These are phyloP conservation scores for Nitzschia sp. DNA, from an alignment of 108 stramenopile genomes.

Conservation along the genomic window DNA sequence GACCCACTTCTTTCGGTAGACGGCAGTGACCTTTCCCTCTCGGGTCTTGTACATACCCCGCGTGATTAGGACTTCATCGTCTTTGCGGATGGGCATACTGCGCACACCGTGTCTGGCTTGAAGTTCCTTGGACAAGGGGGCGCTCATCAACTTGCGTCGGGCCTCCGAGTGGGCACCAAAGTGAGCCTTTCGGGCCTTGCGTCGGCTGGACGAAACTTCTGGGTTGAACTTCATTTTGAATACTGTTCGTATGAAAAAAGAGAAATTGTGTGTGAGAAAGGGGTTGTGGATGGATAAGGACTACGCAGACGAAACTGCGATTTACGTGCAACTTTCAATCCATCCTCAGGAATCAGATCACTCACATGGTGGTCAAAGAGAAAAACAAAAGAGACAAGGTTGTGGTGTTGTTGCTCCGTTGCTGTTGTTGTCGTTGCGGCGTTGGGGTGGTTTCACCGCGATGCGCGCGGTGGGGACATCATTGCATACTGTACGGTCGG, in stretches of 20 bases:
- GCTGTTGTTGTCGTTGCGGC: neutral
- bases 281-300: conserved; percentile 16
- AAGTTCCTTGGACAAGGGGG: conserved; percentile 97
- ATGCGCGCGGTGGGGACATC: neutral
- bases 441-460: neutral
- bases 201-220: conserved; percentile 89
- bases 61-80: conserved; percentile 97
- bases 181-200: conserved; percentile 99
- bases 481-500: too few relatives aligned
- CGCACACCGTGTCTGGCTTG: conserved; percentile 97
- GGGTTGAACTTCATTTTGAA: conserved; percentile 85
- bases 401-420: neutral
- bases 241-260: neutral
- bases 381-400: too few relatives aligned
- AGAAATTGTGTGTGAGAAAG: neutral
- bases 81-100: conserved; percentile 98
- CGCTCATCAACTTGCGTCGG: conserved; percentile 94
- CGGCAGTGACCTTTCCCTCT: conserved; percentile 97
- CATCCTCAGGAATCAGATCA: neutral
- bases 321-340: conserved; percentile 30
- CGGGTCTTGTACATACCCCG: conserved; percentile 96
- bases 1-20: conserved; percentile 98
- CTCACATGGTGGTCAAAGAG: conserved; percentile 17
- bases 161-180: conserved; percentile 93
- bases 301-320: conserved; percentile 19